phyloP scores from a whole-genome alignment of 2,329 filamentous ascomycete genomes.

The Allantophomopsis cytisporea region DNA sequence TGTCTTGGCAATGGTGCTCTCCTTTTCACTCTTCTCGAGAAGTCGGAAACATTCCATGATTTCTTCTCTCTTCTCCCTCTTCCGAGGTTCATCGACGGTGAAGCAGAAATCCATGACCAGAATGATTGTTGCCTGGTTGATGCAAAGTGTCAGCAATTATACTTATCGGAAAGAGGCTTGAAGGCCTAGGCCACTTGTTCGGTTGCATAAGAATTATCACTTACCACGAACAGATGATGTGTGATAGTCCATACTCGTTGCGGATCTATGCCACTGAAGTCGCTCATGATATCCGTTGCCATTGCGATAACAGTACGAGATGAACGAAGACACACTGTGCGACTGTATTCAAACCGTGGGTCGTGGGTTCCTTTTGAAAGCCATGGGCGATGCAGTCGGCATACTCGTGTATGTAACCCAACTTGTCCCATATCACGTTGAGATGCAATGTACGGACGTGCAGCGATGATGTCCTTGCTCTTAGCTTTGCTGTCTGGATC shows the following conservation, averaged over 20 bases:
- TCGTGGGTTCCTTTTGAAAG: conserved; percentile 16
- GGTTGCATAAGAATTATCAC: too few relatives aligned
- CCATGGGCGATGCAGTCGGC: conserved; percentile 23
- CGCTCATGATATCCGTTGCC: conserved; percentile 12
- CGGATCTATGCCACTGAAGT: conserved; percentile 10
- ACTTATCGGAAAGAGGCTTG: too few relatives aligned
- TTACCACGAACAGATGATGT: conserved; percentile 20
- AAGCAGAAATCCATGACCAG: conserved; percentile 24
- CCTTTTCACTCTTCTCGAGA: conserved; percentile 13
- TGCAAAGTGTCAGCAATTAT: too few relatives aligned
- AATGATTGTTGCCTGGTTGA: conserved; percentile 15
- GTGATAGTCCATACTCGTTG: conserved; percentile 17
- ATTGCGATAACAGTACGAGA: conserved; percentile 17
- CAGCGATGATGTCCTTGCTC: conserved; percentile 2
- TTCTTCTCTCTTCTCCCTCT: conserved; percentile 15
- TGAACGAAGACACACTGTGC: conserved; percentile 20
- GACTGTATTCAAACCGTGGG: conserved; percentile 17
- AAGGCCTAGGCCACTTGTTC: too few relatives aligned
- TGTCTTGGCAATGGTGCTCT: conserved; percentile 8
- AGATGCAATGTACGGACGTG: conserved; percentile 9
- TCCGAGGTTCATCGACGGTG: conserved; percentile 14
- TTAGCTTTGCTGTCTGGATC: conserved; percentile 3
- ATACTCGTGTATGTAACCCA: conserved; percentile 20
- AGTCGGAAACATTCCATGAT: conserved; percentile 19
- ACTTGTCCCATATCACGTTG: conserved; percentile 22